A percentile compares a stretch with the other conserved stretches of the same genome.
Conservation (phyloP, 108 stramenopile species). For the Nitzschia inconspicua region DNA sequence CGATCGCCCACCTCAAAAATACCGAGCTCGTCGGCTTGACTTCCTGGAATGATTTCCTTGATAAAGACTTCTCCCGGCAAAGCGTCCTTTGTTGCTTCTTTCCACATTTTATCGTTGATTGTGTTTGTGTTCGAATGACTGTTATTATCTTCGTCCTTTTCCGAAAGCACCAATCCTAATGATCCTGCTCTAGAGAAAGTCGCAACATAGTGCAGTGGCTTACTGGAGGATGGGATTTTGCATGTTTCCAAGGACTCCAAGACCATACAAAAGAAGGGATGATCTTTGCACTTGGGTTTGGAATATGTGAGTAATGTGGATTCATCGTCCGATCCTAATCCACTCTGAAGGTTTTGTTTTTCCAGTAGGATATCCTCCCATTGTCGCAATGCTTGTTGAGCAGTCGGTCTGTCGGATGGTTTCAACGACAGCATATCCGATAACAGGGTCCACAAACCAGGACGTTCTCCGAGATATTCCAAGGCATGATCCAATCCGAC, state of each 20-base stretch:
- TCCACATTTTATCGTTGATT: too few species aligned
- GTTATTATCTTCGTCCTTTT: constrained; percentile 34
- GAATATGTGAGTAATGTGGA: too few species aligned
- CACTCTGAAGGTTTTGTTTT: background rate
- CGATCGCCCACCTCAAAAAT: constrained; percentile 82
- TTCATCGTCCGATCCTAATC: background rate
- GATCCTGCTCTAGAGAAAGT: constrained; percentile 59
- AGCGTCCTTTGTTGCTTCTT: constrained; percentile 50
- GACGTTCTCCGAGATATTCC: constrained; percentile 55
- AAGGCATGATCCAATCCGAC: constrained; percentile 57
- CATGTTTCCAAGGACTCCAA: constrained; percentile 58
- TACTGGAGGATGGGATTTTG: constrained; percentile 27
- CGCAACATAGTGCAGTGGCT: constrained; percentile 81
- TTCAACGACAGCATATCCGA: constrained; percentile 49
- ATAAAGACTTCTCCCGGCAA: constrained; percentile 72
- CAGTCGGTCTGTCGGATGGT: constrained; percentile 49
- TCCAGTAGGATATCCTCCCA: constrained; percentile 27
- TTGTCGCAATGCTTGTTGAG: constrained; percentile 38
- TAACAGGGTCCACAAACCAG: constrained; percentile 71
- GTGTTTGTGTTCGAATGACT: constrained; percentile 20
- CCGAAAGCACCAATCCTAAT: constrained; percentile 63
- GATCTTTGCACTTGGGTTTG: background rate
- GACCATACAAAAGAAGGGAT: constrained; percentile 51
- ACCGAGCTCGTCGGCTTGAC: constrained; percentile 66
- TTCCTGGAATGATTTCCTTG: constrained; percentile 44